Base-by-base conservation (phyloP, 306 rosid genomes). In the Prunus padus region DNA sequence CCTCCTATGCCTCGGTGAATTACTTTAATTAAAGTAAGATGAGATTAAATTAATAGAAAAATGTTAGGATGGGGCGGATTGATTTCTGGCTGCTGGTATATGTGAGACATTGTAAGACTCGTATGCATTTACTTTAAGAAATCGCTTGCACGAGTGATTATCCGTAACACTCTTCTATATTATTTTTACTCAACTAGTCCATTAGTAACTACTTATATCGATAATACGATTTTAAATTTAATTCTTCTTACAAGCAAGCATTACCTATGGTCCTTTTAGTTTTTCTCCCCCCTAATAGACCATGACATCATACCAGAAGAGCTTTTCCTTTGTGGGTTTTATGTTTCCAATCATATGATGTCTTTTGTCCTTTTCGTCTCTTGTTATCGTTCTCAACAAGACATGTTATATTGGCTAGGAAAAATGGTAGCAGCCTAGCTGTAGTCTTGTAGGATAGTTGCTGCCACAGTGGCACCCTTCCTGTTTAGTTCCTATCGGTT, bases 291-390 rank as follows among this genome's bases (percentile, higher is more conserved):
- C 20, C 26, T 31, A 33, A 37, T 62, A 7, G 6, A 59, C n/a
- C 19, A 26, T 37, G 6, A 33, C 67, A 64, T 64, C 47, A 31
- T 9, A 33, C 15, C 8, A 6, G 15, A 25, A 44, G 62, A 1
- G 11, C 7, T 47, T 74, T 74, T n/a, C 3, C n/a, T 74, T 20
- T 62, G 23, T 31, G 52, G 50, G 12, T 46, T 51, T 64, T 47
- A 30, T 20, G 69, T 63, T 47, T 11, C 52, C 52, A 63, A n/a
- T 74, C 63, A 74, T 63, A 74, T n/a, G 51, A 23, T 49, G 71
- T 16, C 51, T 6, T 72, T 20, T 63, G 64, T 61, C 40, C 54
- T 16, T 4, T 12, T 12, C 22, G 37, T 4, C 25, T 65, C 11
- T 26, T 31, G 11, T 64, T 31, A 75, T 64, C 31, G 26, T 31